phyloP scores from a whole-genome alignment of 805 yeast genomes.

The Sugiyamaella lignohabitans region DNA sequence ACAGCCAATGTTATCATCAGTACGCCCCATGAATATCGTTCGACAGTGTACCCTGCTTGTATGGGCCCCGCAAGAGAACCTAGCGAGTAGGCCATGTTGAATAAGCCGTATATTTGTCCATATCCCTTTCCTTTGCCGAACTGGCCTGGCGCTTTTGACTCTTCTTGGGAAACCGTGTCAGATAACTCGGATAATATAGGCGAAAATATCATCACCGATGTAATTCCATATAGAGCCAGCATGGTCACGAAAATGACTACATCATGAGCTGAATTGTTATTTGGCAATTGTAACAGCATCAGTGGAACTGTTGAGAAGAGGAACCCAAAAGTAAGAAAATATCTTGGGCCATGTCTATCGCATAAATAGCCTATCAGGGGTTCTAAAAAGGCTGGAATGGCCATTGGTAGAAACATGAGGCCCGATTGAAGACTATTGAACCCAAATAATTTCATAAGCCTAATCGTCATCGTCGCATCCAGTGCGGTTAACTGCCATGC shows the following conservation, averaged over 20 bases:
- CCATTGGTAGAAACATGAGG: constrained; percentile 29
- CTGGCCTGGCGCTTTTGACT: constrained; percentile 25
- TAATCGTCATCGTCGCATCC: constrained; percentile 31
- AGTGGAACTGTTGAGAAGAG: constrained; percentile 13
- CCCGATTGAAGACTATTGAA: constrained; percentile 29
- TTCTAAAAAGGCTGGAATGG: constrained; percentile 26
- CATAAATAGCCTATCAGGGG: constrained; percentile 27
- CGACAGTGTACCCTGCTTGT: constrained; percentile 21
- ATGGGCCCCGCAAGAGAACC: constrained; percentile 32
- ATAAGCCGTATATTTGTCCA: constrained; percentile 32
- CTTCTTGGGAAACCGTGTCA: constrained; percentile 20
- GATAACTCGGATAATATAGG: constrained; percentile 29
- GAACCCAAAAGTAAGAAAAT: constrained; percentile 24
- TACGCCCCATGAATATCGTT: background rate
- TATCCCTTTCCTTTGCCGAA: constrained; percentile 29
- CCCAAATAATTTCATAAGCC: constrained; percentile 24
- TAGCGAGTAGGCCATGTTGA: constrained; percentile 30
- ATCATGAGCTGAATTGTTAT: constrained; percentile 18
- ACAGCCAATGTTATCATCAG: background rate
- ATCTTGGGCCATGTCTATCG: constrained; percentile 27
- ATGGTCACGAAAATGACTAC: constrained; percentile 27
- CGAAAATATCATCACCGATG: constrained; percentile 21
- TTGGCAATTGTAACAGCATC: constrained; percentile 28
- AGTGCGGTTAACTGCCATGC: constrained; percentile 30
- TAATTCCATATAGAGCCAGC: constrained; percentile 24